Conservation (phyloP, 208 protist species). For the Trypanosoma melophagium region DNA sequence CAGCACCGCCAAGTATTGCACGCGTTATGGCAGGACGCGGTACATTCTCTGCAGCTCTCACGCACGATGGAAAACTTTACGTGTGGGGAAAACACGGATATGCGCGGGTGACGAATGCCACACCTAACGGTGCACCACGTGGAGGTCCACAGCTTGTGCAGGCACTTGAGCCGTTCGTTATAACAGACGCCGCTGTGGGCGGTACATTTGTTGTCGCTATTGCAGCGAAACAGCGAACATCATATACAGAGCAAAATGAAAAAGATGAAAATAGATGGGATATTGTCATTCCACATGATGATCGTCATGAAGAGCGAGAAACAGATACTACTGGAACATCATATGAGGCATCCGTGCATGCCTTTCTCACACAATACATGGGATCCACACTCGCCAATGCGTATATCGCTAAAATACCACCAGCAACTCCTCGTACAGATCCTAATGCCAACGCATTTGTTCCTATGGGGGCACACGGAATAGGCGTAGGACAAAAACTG, state of each 20-base stretch:
- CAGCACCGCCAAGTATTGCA: conserved; percentile 23
- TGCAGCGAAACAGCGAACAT: conserved; percentile 22
- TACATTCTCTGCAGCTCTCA: conserved; percentile 40
- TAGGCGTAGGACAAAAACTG: conserved; percentile 67
- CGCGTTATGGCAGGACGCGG: conserved; percentile 54
- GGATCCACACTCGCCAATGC: conserved; percentile 34
- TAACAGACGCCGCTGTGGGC: conserved; percentile 42
- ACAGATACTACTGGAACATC: conserved; percentile 12
- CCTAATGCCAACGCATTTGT: conserved; percentile 35
- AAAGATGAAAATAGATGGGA: conserved; percentile 41
- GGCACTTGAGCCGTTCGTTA: conserved; percentile 34
- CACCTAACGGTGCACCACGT: conserved; percentile 29
- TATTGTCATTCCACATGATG: conserved; percentile 76
- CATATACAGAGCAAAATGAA: neutral
- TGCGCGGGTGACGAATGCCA: conserved; percentile 55
- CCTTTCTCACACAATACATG: conserved; percentile 66
- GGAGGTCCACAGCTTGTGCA: conserved; percentile 31
- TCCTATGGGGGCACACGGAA: conserved; percentile 30
- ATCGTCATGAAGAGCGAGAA: conserved; percentile 26
- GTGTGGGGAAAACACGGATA: conserved; percentile 81
- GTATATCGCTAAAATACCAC: conserved; percentile 47
- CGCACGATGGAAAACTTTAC: conserved; percentile 44
- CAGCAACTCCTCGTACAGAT: conserved; percentile 37
- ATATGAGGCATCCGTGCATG: conserved; percentile 51
- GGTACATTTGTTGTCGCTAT: conserved; percentile 62